Conservation (phyloP, 2,329 filamentous ascomycete species). For the Phyllosticta ampelicida region DNA sequence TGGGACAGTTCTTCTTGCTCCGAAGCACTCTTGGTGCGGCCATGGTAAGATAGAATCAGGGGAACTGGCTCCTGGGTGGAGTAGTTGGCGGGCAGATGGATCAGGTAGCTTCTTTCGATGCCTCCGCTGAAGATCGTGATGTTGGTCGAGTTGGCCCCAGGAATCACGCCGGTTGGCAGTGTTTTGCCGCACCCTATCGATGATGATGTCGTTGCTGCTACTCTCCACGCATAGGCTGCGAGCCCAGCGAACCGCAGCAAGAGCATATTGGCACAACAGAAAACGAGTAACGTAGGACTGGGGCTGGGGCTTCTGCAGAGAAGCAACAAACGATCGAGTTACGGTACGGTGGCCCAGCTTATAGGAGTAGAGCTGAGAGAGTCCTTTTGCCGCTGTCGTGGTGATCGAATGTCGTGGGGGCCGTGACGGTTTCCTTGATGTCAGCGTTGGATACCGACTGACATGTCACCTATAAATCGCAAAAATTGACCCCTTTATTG, state of each 20-base stretch:
- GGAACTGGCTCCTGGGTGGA: conserved; percentile 25
- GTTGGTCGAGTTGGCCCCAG: conserved; percentile 16
- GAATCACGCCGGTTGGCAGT: conserved; percentile 16
- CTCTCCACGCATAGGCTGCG: background rate
- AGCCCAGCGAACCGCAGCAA: background rate
- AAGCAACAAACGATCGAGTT: background rate
- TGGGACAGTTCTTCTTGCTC: conserved; percentile 34
- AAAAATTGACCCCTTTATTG: no score
- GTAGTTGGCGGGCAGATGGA: conserved; percentile 33
- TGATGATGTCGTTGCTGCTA: background rate
- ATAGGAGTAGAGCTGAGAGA: background rate
- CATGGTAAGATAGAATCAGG: conserved; percentile 41
- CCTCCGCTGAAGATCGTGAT: conserved; percentile 20
- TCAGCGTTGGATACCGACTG: background rate
- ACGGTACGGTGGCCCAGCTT: background rate
- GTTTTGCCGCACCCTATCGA: conserved; percentile 13
- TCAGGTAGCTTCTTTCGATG: conserved; percentile 23
- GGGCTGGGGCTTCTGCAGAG: background rate
- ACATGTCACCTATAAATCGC: background rate
- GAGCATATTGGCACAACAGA: background rate
- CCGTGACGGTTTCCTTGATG: background rate
- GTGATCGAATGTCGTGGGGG: background rate
- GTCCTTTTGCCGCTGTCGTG: background rate
- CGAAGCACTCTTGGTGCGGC: conserved; percentile 26
- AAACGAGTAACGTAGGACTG: background rate